Base-by-base conservation (phyloP, 202 grass and related monocot genomes). In the Zizania palustris region DNA sequence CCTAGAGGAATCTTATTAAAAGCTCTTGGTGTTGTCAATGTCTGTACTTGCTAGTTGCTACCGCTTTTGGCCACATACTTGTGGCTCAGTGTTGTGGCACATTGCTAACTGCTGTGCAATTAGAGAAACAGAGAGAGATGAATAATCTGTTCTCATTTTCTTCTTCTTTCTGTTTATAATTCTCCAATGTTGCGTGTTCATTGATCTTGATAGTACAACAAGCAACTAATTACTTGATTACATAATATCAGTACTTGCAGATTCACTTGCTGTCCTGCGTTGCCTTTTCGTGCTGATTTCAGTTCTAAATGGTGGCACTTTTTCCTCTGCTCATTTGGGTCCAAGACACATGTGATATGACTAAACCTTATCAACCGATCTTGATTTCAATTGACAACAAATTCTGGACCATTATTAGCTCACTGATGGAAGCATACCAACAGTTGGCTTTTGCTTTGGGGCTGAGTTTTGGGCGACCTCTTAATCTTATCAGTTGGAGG, bases 11-110 rank as follows among this genome's bases (percentile, higher is more conserved):
- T 80, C 56, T 35, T 45, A 46, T 37, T 45, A 5, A 46, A 60
- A 36, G 40, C 16, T 50, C 48, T 54, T 39, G 15, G 9, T 71
- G 38, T 37, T 54, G 57, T 69, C 38, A 45, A 39, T 70, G 64
- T 21, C 3, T 76, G 71, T 70, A 85, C 67, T 77, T 72, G 28
- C 34, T 70, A 85, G 60, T 77, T 72, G 28, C 34, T 77, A 56
- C 41, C 74, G 53, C 75, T 67, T 79, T 83, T 71, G 35, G 19
- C 74, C 59, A 9, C 39, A 45, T 69, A 50, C 53, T 74, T 67
- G 50, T 37, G 14, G 34, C 57, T 45, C 56, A 48, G n/a, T 48
- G 41, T 7, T 22, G 38, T 13, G 22, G 56, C 55, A 18, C 58
- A 54, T 41, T 14, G 59, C 19, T 9, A 19, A 45, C 40, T 57